Conservation (phyloP, 345 rosid species). For the Brassica carinata region DNA sequence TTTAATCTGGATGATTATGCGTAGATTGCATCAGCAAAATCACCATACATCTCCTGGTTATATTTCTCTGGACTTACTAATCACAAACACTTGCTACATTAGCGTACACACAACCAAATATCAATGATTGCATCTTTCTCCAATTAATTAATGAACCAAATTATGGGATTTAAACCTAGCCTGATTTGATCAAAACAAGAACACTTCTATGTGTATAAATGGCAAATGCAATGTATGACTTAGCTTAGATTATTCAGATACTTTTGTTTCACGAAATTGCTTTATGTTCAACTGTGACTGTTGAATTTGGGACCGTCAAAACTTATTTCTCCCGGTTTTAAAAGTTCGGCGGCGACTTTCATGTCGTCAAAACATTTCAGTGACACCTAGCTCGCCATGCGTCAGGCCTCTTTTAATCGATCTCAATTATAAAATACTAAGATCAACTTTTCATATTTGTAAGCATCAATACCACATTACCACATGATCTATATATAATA, state of each 20-base stretch:
- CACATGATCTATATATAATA: not conserved
- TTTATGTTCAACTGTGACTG: too few species aligned
- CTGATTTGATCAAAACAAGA: not conserved
- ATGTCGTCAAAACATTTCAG: not conserved
- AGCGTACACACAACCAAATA: not conserved
- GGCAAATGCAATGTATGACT: too few species aligned
- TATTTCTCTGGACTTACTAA: not conserved
- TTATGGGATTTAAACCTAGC: not conserved
- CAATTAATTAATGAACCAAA: conserved; percentile 5
- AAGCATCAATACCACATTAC: not conserved
- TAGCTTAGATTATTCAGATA: too few species aligned
- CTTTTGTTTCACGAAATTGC: too few species aligned
- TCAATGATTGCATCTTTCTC: not conserved
- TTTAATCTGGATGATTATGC: not conserved
- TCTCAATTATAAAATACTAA: not conserved
- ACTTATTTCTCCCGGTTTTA: not conserved
- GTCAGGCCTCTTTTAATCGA: conserved; percentile 13
- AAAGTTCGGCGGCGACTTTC: conserved; percentile 18
- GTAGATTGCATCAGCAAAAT: not conserved
- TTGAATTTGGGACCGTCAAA: conserved; percentile 16
- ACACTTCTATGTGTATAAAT: too few species aligned
- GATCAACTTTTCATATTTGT: not conserved
- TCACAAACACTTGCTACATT: not conserved
- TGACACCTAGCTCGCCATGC: conserved; percentile 33
- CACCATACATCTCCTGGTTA: not conserved